Percentiles rank a stretch among this genome's conserved stretches.
These are phyloP conservation scores for Acanthamoeba healyi DNA, from an alignment of 208 protist species.

Conservation along the genomic window DNA sequence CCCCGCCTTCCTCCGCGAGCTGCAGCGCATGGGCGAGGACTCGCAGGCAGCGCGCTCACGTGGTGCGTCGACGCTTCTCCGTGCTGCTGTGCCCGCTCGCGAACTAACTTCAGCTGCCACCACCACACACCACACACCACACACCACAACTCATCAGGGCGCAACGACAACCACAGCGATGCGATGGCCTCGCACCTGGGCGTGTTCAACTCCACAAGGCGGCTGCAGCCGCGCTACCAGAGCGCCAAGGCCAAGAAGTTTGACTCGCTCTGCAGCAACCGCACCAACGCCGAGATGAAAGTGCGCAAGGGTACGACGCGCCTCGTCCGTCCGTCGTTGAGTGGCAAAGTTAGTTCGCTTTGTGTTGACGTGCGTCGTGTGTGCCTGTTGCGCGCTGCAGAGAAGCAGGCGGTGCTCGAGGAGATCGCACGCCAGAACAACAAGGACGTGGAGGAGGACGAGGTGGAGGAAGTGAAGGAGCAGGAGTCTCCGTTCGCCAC, in stretches of 20 bases:
- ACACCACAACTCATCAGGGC: not conserved
- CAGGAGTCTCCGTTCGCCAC: not conserved
- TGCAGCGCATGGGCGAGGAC: slow-evolving; percentile 16
- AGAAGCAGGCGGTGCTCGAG: not conserved
- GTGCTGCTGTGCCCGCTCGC: too few relatives aligned
- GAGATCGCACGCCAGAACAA: not conserved
- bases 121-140: too few relatives aligned
- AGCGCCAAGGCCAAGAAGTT: slow-evolving; percentile 28
- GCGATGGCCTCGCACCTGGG: slow-evolving; percentile 43
- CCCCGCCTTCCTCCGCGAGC: slow-evolving; percentile 4
- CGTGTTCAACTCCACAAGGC: slow-evolving; percentile 23
- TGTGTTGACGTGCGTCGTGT: not conserved
- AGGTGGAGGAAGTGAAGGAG: not conserved
- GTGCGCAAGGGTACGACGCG: slow-evolving; percentile 18
- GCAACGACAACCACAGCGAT: slow-evolving; percentile 47
- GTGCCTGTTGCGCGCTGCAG: not conserved
- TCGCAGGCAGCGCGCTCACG: not conserved
- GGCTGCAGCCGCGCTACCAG: slow-evolving; percentile 53
- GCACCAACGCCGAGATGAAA: slow-evolving; percentile 22
- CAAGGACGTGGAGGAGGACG: not conserved
- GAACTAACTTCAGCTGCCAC: too few relatives aligned
- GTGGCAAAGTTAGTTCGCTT: not conserved
- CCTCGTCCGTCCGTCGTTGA: too few relatives aligned
- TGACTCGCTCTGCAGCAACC: not conserved
- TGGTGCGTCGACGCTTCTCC: not conserved